Base-by-base conservation (phyloP, 108 stramenopile species). In the Fragilariopsis cylindrus region DNA sequence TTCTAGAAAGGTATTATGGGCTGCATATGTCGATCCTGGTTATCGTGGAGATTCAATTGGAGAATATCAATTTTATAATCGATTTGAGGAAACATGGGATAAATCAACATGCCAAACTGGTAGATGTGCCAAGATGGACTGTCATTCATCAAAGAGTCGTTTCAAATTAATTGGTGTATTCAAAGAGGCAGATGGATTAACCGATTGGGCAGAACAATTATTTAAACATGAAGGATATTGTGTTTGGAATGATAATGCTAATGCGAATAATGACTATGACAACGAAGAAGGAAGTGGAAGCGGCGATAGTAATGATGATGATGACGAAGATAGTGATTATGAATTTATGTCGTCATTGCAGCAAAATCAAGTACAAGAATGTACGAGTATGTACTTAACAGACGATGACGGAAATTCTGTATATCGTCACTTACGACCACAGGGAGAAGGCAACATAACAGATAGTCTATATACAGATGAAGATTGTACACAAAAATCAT, bases 191-290 rank as follows among this genome's bases (percentile, higher is more conserved):
- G 69, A 70, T 42, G 73, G 73, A 40, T 0, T 43, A 13, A 62
- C 76, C 44, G 78, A 73, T n/a, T 84, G 71, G 72, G 71, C 81
- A 48, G 83, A 84, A 30, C 85, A 84, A 48, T 78, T 87, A 3
- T 82, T 87, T 56, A 84, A 87, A 56, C 85, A 87, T 58, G 74
- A 82, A 60, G 83, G 81, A 21, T 45, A 72, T 21, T 84, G 83
- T 56, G 39, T 79, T 19, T 84, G 83, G 85, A 45, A 70, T 11
- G 49, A 68, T 9, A 30, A 30, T 30, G 49, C 58, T 13, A 49
- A 75, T 41, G 58, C 58, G 9, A 41, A 62, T 16, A n/a, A n/a
- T 15, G 62, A 15, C 4, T 42, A 63, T 15, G 39, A 63, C 15
- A 39, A 63, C 5, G 40, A 53, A 53, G n/a, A 42, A 7, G 42